Evolutionary conservation across 2,329 filamentous ascomycete species (phyloP), one percentile per base, ranked within the genome.

Genomic region (Aureobasidium sp.): DNA sequence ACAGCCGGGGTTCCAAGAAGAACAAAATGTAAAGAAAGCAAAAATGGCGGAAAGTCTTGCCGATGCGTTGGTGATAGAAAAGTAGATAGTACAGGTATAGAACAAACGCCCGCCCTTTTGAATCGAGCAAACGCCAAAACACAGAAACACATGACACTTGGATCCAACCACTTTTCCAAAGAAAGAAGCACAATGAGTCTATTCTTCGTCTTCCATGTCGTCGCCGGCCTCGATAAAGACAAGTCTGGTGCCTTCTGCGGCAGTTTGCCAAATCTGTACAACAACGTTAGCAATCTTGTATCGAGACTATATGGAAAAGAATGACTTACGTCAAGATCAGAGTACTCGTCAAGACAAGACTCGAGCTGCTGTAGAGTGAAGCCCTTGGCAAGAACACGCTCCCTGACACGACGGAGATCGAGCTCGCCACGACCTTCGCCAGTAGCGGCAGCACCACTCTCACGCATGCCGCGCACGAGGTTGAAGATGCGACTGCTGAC

Each of bases 341-440:
- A 87, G 76, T 99, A 97, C 78, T 96, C 93, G 65, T 96, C 88
- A 72, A 99, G 81, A 22, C 92, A 88, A 67, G 84, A 83, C 70
- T 89, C 82, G 78, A 96, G 91, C 75, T 99, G 92, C 75, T 97
- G 91, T 66, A 91, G 88, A 0, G 93, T 99, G 75, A 97, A 99
- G 2, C 94, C 94, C 82, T 96, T 97, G 59, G 92, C 94, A 69
- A 97, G 82, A 33, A 99, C 91, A 67, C 94, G 80, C 75, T 97
- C 92, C 73, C 92, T 85, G 64, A 99, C 90, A 75, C 91, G 89
- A 67, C 89, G 84, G 79, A 99, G 83, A 74, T 88, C 94, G 69
- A 99, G 77, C 75, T 97, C 92, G 22, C 89, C 79, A 68, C 83
- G 68, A 31, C 90, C 91, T 50, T 91, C 86, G 45, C 89, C 86